Conservation (phyloP, 768 basidiomycete species). For the Tremella fuciformis region DNA sequence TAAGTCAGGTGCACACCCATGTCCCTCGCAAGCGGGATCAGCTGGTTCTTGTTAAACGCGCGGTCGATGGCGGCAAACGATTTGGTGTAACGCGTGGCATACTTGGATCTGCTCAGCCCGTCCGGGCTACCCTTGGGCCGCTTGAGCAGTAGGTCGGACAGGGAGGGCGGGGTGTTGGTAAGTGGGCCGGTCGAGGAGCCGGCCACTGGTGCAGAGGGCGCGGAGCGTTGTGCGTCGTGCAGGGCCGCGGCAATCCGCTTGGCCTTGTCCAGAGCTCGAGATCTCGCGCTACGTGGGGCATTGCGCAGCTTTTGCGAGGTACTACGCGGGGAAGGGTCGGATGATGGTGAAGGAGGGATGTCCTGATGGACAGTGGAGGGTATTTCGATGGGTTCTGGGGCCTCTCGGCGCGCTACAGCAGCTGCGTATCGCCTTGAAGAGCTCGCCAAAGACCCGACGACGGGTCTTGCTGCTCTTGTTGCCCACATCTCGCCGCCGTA, state of each 20-base stretch:
- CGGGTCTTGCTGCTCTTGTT: too few species aligned
- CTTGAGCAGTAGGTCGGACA: constrained; percentile 15
- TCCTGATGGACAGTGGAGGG: neutral
- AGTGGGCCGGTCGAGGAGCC: neutral
- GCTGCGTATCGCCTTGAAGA: too few species aligned
- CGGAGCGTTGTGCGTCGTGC: constrained; percentile 8
- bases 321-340: neutral
- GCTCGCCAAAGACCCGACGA: too few species aligned
- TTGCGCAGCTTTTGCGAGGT: neutral
- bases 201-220: neutral
- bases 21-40: constrained; percentile 12
- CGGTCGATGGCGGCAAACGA: constrained; percentile 8
- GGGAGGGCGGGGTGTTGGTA: neutral
- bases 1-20: constrained; percentile 1
- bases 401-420: too few species aligned
- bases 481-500: too few species aligned
- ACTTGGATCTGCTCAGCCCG: neutral
- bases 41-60: constrained; percentile 18
- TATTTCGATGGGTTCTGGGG: neutral
- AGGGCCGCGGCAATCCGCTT: constrained; percentile 1
- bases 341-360: neutral
- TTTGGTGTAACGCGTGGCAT: constrained; percentile 7
- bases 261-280: constrained; percentile 3
- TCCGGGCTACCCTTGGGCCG: neutral
- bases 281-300: neutral